Evolutionary conservation across 129 eudicot species (phyloP), one percentile per base, ranked within the genome.

Genomic region (Erigeron canadensis): DNA sequence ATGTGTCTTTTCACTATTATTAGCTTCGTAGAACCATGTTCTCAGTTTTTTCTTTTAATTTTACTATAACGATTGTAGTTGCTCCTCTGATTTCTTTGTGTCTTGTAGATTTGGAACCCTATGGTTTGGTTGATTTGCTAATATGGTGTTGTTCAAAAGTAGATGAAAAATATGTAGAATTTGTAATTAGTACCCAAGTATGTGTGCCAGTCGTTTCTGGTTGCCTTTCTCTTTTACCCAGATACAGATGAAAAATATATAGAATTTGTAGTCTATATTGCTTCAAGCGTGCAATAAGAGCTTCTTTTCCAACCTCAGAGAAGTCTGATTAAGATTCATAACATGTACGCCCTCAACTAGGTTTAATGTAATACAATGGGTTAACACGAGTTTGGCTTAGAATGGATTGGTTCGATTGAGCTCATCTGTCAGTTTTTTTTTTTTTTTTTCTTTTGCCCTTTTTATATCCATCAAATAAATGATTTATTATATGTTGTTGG

Each of bases 81-180:
- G n/a, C 65, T 54, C 54, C 18, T 51, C 9, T 48, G 21, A 47
- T 11, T 22, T 16, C 6, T 75, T 56, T 39, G 12, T 65, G 42
- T 55, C 69, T 44, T 68, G 80, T 67, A 42, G 38, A 18, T 67
- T 45, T 63, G 10, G 15, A 19, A 58, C 34, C 39, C 58, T 9
- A 47, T 48, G 45, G 64, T 38, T 58, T 60, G 48, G 64, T 50
- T 60, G 69, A 60, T 39, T 38, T 69, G 70, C 58, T 63, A 18
- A 54, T 63, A 38, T 53, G 47, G 34, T 44, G 54, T 16, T 67
- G 69, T 38, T 38, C 41, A 28, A 28, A 28, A 28, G 34, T 28
- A 28, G 34, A 28, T 28, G 34, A 28, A 28, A 28, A 28, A 28
- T 28, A 28, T 60, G 12, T 34, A 67, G 17, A 74, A 19, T 51